A percentile compares a stretch with the other conserved stretches of the same genome.
Conservation (phyloP, 208 protist species). For the Tritrichomonas musculus region DNA sequence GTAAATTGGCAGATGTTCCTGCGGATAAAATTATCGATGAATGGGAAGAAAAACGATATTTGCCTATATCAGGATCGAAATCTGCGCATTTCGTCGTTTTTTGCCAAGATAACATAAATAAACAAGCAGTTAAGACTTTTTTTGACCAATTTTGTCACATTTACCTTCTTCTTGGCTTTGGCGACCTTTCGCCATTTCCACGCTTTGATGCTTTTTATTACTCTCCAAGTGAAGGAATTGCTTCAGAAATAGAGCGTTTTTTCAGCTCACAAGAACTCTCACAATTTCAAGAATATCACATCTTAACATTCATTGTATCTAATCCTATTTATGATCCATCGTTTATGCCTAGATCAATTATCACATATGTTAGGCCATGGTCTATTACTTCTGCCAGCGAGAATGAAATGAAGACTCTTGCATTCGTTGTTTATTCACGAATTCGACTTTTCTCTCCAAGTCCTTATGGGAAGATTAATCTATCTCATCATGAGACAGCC, state of each 20-base stretch:
- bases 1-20: background rate
- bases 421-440: constrained; percentile 5
- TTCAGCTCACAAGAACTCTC: background rate
- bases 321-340: background rate
- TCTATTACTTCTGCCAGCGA: background rate
- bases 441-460: background rate
- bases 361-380: background rate
- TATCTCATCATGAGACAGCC: background rate
- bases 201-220: background rate
- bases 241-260: background rate
- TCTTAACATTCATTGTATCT: background rate
- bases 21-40: background rate
- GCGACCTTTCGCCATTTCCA: background rate
- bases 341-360: background rate
- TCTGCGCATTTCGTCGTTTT: constrained; percentile 6
- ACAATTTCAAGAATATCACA: background rate
- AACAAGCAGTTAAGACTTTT: background rate
- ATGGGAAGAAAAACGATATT: background rate
- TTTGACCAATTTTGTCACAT: background rate
- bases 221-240: background rate
- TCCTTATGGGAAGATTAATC: background rate
- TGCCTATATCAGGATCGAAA: background rate
- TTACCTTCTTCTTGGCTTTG: background rate
- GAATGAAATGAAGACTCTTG: background rate
- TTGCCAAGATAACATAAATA: background rate